phyloP scores from a whole-genome alignment of 768 basidiomycete species.

The Russula sp. region DNA sequence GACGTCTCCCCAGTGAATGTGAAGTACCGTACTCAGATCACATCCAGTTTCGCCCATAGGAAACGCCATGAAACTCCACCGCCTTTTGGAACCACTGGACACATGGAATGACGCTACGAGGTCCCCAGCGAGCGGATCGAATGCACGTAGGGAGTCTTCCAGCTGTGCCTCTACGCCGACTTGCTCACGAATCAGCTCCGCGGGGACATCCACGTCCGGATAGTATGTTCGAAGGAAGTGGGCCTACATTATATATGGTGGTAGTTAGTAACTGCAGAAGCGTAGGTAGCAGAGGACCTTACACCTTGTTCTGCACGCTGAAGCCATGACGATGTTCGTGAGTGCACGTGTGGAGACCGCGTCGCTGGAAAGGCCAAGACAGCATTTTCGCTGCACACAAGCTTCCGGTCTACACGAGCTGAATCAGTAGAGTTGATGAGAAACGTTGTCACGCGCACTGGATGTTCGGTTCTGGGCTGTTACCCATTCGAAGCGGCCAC shows the following conservation, averaged over 20 bases:
- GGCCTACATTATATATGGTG: constrained; percentile 39
- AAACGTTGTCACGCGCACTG: background rate
- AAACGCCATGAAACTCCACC: constrained; percentile 42
- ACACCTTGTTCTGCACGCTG: constrained; percentile 66
- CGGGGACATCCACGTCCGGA: constrained; percentile 66
- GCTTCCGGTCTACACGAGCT: constrained; percentile 29
- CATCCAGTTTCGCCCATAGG: constrained; percentile 55
- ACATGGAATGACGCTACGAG: constrained; percentile 40
- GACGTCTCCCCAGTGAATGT: background rate
- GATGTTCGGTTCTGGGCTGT: constrained; percentile 31
- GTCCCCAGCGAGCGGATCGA: constrained; percentile 57
- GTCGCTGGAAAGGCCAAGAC: constrained; percentile 56
- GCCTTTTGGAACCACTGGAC: constrained; percentile 26
- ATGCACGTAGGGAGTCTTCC: constrained; percentile 33
- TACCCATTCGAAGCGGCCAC: constrained; percentile 49
- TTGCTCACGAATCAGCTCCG: constrained; percentile 57
- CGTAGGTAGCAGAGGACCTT: constrained; percentile 24
- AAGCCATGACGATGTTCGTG: constrained; percentile 33
- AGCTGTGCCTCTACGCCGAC: constrained; percentile 42
- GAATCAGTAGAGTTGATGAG: constrained; percentile 11
- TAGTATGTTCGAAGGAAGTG: constrained; percentile 65
- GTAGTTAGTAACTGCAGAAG: background rate
- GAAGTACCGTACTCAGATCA: constrained; percentile 52
- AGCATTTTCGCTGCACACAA: constrained; percentile 31
- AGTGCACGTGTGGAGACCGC: constrained; percentile 33